Evolutionary conservation across 345 rosid genomes (phyloP), one percentile per base, ranked within the genome.

Genomic region (Rhizophora mangle): DNA sequence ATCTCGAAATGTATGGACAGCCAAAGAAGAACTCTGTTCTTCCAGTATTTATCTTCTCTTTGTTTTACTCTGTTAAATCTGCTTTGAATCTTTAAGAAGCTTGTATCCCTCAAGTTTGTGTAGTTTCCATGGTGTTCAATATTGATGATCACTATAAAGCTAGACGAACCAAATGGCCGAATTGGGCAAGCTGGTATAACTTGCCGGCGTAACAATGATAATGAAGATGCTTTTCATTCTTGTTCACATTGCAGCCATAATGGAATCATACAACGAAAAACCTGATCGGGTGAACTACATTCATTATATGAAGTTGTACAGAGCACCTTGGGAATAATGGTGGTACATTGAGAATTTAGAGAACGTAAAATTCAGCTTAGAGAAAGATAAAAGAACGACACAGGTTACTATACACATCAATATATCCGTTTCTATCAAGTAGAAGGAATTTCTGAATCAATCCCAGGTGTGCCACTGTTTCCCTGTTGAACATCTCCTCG

Each of bases 401-500:
- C 54, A 43, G 62, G 32, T 39, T 43, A 52, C 63, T 62, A 74
- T 82, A 31, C 63, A 78, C 71, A 66, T 62, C 29, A n/a, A 24
- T 66, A 76, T 73, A 32, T 70, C 76, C 78, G 74, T 47, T 63
- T 70, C 43, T 22, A 52, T 79, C 80, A 84, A 68, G 65, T 31
- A n/a, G 73, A 68, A 27, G 84, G 70, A 9, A 69, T 68, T 78
- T 82, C 87, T 1, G 83, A 30, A 72, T 69, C 68, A 1, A 49
- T 55, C 19, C 51, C 47, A 34, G 86, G 68, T 21, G 68, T 8
- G 20, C 67, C 84, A 0, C 29, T 53, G 54, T 46, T 69, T 67
- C 66, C 82, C 22, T 81, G 80, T 37, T 88, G 74, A 67, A 89
- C 96, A 72, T 87, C 90, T 64, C 89, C 87, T 31, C 96, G 85